Conservation (phyloP, 208 protist species). For the Trypanosoma cruzi region DNA sequence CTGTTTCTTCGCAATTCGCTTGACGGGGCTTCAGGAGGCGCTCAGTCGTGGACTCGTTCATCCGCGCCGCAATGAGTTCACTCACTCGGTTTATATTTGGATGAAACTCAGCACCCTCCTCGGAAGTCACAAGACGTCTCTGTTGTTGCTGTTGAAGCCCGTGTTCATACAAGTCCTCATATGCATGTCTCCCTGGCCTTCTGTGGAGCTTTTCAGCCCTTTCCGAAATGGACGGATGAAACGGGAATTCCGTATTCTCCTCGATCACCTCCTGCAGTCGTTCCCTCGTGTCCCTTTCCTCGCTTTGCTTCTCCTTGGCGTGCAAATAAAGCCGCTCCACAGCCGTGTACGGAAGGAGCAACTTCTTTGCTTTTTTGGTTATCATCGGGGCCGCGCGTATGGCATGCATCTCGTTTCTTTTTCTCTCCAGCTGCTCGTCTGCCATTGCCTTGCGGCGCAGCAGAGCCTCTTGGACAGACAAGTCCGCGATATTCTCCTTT, state of each 20-base stretch:
- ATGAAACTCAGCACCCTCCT: slow-evolving; percentile 27
- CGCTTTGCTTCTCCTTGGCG: slow-evolving; percentile 30
- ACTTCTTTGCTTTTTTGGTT: slow-evolving; percentile 28
- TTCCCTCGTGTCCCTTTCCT: slow-evolving; percentile 8
- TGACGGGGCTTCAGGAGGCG: slow-evolving; percentile 34
- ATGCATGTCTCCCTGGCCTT: slow-evolving; percentile 19
- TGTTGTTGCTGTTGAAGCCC: slow-evolving; percentile 21
- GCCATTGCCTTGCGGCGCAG: slow-evolving; percentile 5
- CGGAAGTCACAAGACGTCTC: neutral
- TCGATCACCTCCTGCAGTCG: slow-evolving; percentile 4
- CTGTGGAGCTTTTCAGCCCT: slow-evolving; percentile 34
- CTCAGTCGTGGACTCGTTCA: slow-evolving; percentile 38
- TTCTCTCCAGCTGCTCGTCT: slow-evolving; percentile 4
- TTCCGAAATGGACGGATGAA: slow-evolving; percentile 37
- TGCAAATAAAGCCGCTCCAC: slow-evolving; percentile 39
- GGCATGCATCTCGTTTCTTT: neutral
- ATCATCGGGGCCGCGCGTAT: slow-evolving; percentile 11
- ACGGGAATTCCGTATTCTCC: slow-evolving; percentile 7
- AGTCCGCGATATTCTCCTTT: slow-evolving; percentile 8
- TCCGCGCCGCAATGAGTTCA: slow-evolving; percentile 38
- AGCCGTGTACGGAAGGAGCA: slow-evolving; percentile 29
- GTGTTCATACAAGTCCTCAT: slow-evolving; percentile 47
- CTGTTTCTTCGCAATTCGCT: slow-evolving; percentile 1
- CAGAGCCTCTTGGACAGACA: slow-evolving; percentile 18
- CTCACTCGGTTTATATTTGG: slow-evolving; percentile 51